These are phyloP conservation scores for Penicillium riverlandense DNA, from an alignment of 495 filamentous ascomycete species.

Conservation along the genomic window DNA sequence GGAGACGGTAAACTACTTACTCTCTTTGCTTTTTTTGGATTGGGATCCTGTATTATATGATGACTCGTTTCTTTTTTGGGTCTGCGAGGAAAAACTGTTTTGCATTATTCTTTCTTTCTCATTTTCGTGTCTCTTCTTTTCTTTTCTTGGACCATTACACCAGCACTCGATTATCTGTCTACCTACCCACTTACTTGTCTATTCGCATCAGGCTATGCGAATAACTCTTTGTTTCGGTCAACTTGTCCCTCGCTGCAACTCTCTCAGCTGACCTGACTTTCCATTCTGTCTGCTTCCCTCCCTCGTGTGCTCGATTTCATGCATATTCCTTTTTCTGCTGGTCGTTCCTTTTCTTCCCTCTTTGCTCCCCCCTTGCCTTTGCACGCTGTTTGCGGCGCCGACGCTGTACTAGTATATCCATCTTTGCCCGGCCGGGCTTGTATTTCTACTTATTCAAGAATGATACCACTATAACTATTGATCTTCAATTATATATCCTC, in stretches of 20 bases:
- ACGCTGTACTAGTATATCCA: neutral
- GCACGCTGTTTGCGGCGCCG: no score
- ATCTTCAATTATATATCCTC: no score
- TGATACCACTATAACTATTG: no score
- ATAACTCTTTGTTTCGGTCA: slow-evolving; percentile 3
- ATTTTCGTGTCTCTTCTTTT: slow-evolving; percentile 3
- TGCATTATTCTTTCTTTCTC: slow-evolving; percentile 2
- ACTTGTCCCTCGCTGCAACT: no score
- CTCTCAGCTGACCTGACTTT: no score
- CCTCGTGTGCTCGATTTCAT: slow-evolving; percentile 1
- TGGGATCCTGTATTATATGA: slow-evolving; percentile 19
- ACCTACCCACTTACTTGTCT: neutral
- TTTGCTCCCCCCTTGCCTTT: no score
- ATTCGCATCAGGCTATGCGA: slow-evolving; percentile 19
- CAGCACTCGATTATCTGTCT: neutral
- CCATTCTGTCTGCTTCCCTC: neutral
- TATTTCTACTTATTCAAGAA: no score
- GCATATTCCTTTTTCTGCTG: neutral
- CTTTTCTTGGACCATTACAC: slow-evolving; percentile 7
- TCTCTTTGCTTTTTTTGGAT: neutral
- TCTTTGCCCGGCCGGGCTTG: neutral
- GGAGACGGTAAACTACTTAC: slow-evolving; percentile 23
- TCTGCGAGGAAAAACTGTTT: no score
- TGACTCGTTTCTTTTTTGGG: no score
- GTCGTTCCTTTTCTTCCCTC: neutral